Percentiles rank a stretch among this genome's conserved stretches.
Conservation (phyloP, 768 basidiomycete genomes). For the Fomitopsis serialis region DNA sequence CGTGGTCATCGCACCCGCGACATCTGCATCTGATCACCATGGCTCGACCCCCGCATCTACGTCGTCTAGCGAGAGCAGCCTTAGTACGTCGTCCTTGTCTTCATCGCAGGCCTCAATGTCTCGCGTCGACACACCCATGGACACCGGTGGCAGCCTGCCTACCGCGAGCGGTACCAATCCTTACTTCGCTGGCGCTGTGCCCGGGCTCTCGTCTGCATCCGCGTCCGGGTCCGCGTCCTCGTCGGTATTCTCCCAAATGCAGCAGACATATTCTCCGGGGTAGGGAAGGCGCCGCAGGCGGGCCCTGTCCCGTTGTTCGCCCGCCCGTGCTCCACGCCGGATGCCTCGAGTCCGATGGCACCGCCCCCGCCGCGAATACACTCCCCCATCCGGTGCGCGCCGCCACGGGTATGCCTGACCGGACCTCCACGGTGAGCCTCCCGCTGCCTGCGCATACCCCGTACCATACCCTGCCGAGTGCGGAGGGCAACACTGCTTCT, state of each 20-base stretch:
- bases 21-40: background rate
- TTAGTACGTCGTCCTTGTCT: conserved; percentile 10
- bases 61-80: conserved; percentile 9
- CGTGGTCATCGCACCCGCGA: background rate
- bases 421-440: conserved; percentile 43
- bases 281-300: conserved; percentile 3
- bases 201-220: conserved; percentile 5
- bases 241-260: background rate
- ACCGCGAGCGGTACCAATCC: background rate
- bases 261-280: too few species aligned
- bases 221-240: conserved; percentile 7
- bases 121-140: conserved; percentile 8
- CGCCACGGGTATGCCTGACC: conserved; percentile 27
- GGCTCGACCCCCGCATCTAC: conserved; percentile 1
- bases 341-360: conserved; percentile 12
- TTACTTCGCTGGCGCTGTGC: conserved; percentile 10
- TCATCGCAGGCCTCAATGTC: conserved; percentile 8
- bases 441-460: conserved; percentile 46
- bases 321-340: conserved; percentile 32
- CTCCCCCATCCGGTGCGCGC: conserved; percentile 18
- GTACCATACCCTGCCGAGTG: conserved; percentile 35
- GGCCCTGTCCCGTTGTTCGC: conserved; percentile 23
- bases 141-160: background rate
- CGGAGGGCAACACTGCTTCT: conserved; percentile 2
- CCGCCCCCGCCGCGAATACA: conserved; percentile 13